Conservation (phyloP, 371 early-diverging fungal species). For the Mucor plumbeus region DNA sequence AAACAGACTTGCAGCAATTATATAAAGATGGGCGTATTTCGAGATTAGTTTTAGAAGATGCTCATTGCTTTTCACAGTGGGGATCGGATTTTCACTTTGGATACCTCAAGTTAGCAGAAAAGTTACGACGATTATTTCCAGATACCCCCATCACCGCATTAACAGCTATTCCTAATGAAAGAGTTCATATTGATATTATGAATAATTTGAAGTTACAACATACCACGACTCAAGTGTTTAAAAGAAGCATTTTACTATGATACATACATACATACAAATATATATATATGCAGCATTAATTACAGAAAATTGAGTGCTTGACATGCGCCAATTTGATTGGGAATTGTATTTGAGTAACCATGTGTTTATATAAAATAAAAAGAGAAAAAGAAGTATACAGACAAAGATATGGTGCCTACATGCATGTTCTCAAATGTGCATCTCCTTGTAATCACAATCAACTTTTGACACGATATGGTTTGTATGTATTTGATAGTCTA, state of each 20-base stretch:
- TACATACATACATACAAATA: not conserved
- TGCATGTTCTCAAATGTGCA: not conserved
- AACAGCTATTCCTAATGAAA: conserved; percentile 12
- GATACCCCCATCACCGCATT: conserved; percentile 9
- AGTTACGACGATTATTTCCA: not conserved
- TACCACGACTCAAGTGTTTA: not conserved
- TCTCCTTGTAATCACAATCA: no score
- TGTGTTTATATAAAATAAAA: not conserved
- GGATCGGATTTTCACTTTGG: not conserved
- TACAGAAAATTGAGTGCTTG: no score
- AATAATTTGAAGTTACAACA: not conserved
- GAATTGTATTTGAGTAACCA: not conserved
- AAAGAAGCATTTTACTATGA: conserved; percentile 9
- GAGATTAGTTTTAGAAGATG: not conserved
- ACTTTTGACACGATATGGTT: not conserved
- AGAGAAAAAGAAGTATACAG: no score
- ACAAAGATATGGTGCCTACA: no score
- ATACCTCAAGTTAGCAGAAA: not conserved
- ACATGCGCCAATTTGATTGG: no score
- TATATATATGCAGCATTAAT: no score
- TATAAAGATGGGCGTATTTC: not conserved
- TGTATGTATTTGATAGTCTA: not conserved
- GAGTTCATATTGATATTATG: conserved; percentile 1
- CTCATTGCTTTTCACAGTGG: conserved; percentile 8
- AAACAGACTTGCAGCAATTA: not conserved